Conservation (phyloP, 768 basidiomycete species). For the Naganishia antarctica region DNA sequence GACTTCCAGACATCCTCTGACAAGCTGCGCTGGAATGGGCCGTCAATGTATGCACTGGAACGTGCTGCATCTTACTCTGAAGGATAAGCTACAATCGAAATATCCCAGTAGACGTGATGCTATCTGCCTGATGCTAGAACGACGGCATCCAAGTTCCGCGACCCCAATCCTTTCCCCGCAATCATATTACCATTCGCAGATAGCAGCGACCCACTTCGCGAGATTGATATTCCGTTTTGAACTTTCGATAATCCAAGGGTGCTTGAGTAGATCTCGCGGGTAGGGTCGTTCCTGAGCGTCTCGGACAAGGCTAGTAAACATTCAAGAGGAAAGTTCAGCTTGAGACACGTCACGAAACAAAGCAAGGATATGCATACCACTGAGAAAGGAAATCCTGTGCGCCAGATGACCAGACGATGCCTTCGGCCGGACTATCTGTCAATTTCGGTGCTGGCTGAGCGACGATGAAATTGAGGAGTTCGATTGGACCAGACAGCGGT, state of each 20-base stretch:
- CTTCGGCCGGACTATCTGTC: constrained; percentile 41
- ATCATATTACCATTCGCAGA: constrained; percentile 28
- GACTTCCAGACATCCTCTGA: too few species aligned
- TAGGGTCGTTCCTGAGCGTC: constrained; percentile 66
- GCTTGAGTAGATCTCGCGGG: constrained; percentile 73
- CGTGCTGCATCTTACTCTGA: too few species aligned
- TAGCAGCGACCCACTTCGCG: constrained; percentile 63
- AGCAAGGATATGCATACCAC: constrained; percentile 58
- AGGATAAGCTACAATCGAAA: too few species aligned
- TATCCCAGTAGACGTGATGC: not conserved
- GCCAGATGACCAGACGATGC: constrained; percentile 62
- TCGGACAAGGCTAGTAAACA: constrained; percentile 61
- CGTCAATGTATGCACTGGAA: too few species aligned
- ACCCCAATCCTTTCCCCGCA: too few species aligned
- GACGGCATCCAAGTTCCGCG: not conserved
- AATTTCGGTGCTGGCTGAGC: constrained; percentile 46
- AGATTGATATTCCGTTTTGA: constrained; percentile 82
- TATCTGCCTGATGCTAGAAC: not conserved
- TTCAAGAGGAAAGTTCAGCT: constrained; percentile 7
- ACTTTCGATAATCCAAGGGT: constrained; percentile 72
- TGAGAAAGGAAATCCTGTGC: constrained; percentile 89
- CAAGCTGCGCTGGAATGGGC: too few species aligned
- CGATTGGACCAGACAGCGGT: constrained; percentile 80
- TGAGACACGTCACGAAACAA: not conserved
- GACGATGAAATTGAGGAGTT: constrained; percentile 85